Evolutionary conservation across 2,329 filamentous ascomycete species (phyloP).

Genomic region (Chaetomium sp.): DNA sequence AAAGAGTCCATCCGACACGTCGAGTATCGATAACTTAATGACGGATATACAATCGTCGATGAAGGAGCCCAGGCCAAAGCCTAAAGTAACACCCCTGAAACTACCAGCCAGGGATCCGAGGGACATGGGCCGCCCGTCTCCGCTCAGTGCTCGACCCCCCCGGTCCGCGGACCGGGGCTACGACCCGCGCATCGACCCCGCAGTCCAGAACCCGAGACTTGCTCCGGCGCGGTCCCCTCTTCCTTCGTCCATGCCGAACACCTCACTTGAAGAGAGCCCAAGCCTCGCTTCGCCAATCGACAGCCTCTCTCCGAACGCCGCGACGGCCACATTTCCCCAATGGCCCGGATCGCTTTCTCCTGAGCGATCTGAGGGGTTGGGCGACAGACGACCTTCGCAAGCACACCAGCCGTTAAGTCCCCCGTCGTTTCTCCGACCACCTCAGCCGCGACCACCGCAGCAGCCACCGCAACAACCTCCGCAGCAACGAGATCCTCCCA

Average conservation of each 20-base stretch:
- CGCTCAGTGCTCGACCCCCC: slow-evolving; percentile 19
- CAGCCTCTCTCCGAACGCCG: slow-evolving; percentile 10
- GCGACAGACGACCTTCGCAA: neutral
- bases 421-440: neutral
- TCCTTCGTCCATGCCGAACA: slow-evolving; percentile 17
- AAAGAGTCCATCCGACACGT: slow-evolving; percentile 37
- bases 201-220: slow-evolving; percentile 23
- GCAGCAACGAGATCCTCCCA: neutral
- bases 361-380: neutral
- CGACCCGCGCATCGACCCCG: slow-evolving; percentile 34
- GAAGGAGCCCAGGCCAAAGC: slow-evolving; percentile 32
- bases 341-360: slow-evolving; percentile 11
- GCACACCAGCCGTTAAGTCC: neutral
- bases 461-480: neutral
- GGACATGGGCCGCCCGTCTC: slow-evolving; percentile 26
- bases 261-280: neutral
- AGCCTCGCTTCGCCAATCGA: neutral
- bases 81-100: slow-evolving; percentile 17
- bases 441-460: neutral
- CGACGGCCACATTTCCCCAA: slow-evolving; percentile 15
- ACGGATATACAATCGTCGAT: slow-evolving; percentile 50
- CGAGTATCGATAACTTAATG: slow-evolving; percentile 47
- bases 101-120: slow-evolving; percentile 21
- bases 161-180: slow-evolving; percentile 23
- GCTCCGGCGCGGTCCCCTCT: slow-evolving; percentile 23